Evolutionary conservation across 495 filamentous ascomycete species (phyloP).

Genomic region (Penicillium soppii): DNA sequence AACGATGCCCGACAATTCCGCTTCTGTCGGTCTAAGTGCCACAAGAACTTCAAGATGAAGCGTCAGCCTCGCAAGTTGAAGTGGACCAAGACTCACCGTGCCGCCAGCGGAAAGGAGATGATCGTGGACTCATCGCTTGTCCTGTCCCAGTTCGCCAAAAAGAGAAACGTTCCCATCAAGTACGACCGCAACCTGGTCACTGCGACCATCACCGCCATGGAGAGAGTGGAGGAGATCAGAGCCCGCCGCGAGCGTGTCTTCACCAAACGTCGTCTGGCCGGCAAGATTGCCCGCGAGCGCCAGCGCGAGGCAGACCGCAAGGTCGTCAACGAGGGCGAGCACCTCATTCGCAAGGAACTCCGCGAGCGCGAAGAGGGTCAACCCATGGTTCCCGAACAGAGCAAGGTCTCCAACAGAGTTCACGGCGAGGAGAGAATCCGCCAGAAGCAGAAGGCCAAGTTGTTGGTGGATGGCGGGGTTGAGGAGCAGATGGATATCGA

Average conservation of each 20-base stretch:
- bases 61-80: slow-evolving; percentile 79
- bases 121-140: slow-evolving; percentile 89
- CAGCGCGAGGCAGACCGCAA: slow-evolving; percentile 69
- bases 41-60: slow-evolving; percentile 99
- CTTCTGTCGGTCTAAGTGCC: slow-evolving; percentile 87
- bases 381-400: slow-evolving; percentile 40
- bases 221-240: slow-evolving; percentile 85
- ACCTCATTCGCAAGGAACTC: slow-evolving; percentile 61
- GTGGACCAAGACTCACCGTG: slow-evolving; percentile 78
- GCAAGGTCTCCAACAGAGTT: slow-evolving; percentile 33
- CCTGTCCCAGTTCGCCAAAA: slow-evolving; percentile 85
- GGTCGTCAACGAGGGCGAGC: slow-evolving; percentile 87
- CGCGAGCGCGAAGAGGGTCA: slow-evolving; percentile 44
- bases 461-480: slow-evolving; percentile 66
- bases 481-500: slow-evolving; percentile 73
- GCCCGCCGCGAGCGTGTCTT: slow-evolving; percentile 79
- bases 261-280: slow-evolving; percentile 88
- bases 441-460: slow-evolving; percentile 60
- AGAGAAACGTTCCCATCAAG: slow-evolving; percentile 90
- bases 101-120: slow-evolving; percentile 84
- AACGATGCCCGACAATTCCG: slow-evolving; percentile 68
- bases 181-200: slow-evolving; percentile 90
- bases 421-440: slow-evolving; percentile 53
- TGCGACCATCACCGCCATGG: slow-evolving; percentile 87
- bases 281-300: slow-evolving; percentile 78